A percentile compares a stretch with the other conserved stretches of the same genome.
These are phyloP conservation scores for Pythium plurisporium DNA, from an alignment of 352 stramenopile genomes.

Conservation along the genomic window DNA sequence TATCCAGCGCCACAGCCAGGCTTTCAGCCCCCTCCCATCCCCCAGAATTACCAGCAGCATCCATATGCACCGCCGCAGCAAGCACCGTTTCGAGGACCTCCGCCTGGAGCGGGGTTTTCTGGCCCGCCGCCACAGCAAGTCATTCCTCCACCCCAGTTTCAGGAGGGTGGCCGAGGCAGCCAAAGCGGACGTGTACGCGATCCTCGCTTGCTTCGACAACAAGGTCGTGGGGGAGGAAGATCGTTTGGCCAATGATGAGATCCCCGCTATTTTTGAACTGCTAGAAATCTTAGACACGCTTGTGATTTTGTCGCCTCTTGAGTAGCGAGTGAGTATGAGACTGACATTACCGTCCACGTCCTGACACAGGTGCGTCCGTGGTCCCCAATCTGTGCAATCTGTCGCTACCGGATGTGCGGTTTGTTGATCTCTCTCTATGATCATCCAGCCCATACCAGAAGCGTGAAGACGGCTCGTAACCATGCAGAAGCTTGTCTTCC, in stretches of 20 bases:
- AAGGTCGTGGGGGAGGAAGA: slow-evolving; percentile 12
- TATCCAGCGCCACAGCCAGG: background rate
- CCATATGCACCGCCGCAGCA: background rate
- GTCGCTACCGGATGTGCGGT: no score
- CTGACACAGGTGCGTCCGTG: no score
- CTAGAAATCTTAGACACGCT: slow-evolving; percentile 4
- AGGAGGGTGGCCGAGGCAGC: background rate
- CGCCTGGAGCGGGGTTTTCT: slow-evolving; percentile 1
- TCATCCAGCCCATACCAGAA: background rate
- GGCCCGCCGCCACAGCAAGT: background rate
- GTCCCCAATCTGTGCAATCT: no score
- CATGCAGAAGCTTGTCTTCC: slow-evolving; percentile 52
- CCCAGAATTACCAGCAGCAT: slow-evolving; percentile 7
- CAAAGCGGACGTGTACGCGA: slow-evolving; percentile 7
- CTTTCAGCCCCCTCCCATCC: background rate
- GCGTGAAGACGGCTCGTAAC: background rate
- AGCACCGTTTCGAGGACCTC: background rate
- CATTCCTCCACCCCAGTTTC: slow-evolving; percentile 1
- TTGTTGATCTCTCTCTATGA: no score
- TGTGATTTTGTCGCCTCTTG: background rate
- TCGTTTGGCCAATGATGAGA: background rate
- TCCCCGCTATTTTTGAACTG: slow-evolving; percentile 16
- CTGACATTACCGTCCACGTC: no score
- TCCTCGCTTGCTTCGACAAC: slow-evolving; percentile 19
- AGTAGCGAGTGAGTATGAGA: no score